Percentiles rank a stretch among this genome's conserved stretches.
Evolutionary conservation across 805 yeast genomes (phyloP).

Genomic region (Allodekkera sacchari): DNA sequence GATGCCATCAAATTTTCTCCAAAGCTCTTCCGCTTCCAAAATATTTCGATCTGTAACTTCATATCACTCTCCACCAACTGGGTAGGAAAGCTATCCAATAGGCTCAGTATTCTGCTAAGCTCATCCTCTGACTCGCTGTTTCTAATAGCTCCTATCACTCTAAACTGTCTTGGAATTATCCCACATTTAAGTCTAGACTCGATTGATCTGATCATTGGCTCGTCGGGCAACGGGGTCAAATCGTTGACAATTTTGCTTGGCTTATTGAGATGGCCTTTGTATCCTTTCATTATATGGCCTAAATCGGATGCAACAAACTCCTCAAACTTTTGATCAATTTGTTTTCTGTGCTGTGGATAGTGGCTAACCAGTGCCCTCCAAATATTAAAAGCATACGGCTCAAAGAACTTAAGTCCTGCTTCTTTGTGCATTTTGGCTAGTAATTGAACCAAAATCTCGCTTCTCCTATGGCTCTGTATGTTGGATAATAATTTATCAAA

Average conservation of each 20-base stretch:
- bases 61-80: slow-evolving; percentile 5
- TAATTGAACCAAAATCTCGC: slow-evolving; percentile 14
- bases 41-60: slow-evolving; percentile 10
- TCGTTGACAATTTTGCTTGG: slow-evolving; percentile 4
- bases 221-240: slow-evolving; percentile 4
- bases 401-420: slow-evolving; percentile 10
- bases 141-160: slow-evolving; percentile 4
- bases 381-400: slow-evolving; percentile 10
- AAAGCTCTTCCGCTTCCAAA: slow-evolving; percentile 15
- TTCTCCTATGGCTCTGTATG: slow-evolving; percentile 10
- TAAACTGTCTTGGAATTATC: slow-evolving; percentile 15
- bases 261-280: slow-evolving; percentile 1
- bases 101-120: background rate
- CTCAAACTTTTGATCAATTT: slow-evolving; percentile 12
- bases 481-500: slow-evolving; percentile 10
- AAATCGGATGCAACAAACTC: slow-evolving; percentile 1
- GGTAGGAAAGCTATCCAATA: background rate
- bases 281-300: slow-evolving; percentile 1
- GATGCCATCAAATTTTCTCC: slow-evolving; percentile 6
- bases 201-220: slow-evolving; percentile 14
- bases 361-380: slow-evolving; percentile 15
- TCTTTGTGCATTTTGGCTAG: slow-evolving; percentile 22
- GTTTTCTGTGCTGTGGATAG: slow-evolving; percentile 13
- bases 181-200: slow-evolving; percentile 18
- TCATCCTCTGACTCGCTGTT: slow-evolving; percentile 1